Evolutionary conservation across 225 moss, liverwort and hornwort species (phyloP).

Genomic region (Rhytidiadelphus loreus): DNA sequence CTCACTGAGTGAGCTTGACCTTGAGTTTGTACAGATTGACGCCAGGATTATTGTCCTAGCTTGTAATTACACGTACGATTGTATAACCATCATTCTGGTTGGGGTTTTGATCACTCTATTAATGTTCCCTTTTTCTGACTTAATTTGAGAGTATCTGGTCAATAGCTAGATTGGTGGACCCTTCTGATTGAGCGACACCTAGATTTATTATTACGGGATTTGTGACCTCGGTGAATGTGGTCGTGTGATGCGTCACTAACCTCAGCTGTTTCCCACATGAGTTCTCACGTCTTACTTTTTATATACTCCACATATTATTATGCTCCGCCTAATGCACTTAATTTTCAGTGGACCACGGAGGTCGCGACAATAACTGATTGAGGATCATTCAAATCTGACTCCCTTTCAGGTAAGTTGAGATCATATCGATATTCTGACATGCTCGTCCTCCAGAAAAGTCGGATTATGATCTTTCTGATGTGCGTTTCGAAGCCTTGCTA

Average conservation of each 20-base stretch:
- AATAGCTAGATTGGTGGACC: background rate
- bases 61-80: constrained; percentile 4
- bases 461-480: background rate
- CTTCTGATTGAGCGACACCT: background rate
- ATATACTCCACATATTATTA: background rate
- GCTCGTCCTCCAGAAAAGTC: background rate
- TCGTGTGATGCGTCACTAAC: background rate
- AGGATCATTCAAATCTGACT: background rate
- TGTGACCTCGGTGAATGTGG: background rate
- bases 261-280: background rate
- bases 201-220: background rate
- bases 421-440: background rate
- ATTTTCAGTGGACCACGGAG: background rate
- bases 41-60: constrained; percentile 5
- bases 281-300: background rate
- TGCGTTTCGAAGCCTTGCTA: background rate
- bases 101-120: background rate
- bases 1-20: constrained; percentile 6
- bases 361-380: background rate
- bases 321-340: background rate
- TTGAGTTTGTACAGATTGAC: constrained; percentile 19
- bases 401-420: background rate
- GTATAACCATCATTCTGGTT: background rate
- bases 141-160: background rate
- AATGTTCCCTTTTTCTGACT: background rate